Base-by-base conservation (phyloP, 352 stramenopile genomes). In the Pythium plurisporium region DNA sequence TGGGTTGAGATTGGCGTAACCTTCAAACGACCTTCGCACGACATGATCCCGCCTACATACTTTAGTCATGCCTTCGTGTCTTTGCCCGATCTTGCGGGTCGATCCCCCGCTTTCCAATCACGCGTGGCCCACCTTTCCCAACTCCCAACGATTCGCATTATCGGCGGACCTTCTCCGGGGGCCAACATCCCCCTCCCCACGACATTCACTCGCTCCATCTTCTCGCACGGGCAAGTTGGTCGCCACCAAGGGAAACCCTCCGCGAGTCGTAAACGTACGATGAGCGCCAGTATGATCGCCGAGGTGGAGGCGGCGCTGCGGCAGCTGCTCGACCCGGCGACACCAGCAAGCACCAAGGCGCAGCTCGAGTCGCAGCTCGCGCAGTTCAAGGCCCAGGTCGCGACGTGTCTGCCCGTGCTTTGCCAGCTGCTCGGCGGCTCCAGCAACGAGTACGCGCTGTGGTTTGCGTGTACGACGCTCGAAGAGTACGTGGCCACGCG, bases 401-500 rank as follows among this genome's bases (percentile, higher is more conserved):
- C 60, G 9, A 71, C 65, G 15, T 89, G 79, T 55, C 59, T 91
- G n/a, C 77, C 76, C 30, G 74, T 91, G 49, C 49, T 91, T 1
- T 85, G 80, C 56, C 69, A 82, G 65, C 59, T 91, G 14, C 58
- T 91, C 34, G 47, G 54, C 31, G 72, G 75, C 14, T 88, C 76
- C 11, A 74, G 64, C 55, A 87, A 78, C 63, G 76, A 89, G 69
- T 89, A 88, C 59, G 67, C 76, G 62, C 78, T 91, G 37, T 91
- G 81, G 81, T 91, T 91, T 48, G 81, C 81, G 5, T 64, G 70
- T 19, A 87, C 74, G 9, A 81, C 81, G 30, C 54, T 91, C 23
- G 81, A 91, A 36, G 81, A 91, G 65, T 89, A 89, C 62, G 75
- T 91, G 3, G 75, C 77, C 26, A 76, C 65, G 51, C 73, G 69